Percentiles rank a stretch among this genome's conserved stretches.
Conservation (phyloP, 169 alveolate species). For the Plasmodium billcollinsi region DNA sequence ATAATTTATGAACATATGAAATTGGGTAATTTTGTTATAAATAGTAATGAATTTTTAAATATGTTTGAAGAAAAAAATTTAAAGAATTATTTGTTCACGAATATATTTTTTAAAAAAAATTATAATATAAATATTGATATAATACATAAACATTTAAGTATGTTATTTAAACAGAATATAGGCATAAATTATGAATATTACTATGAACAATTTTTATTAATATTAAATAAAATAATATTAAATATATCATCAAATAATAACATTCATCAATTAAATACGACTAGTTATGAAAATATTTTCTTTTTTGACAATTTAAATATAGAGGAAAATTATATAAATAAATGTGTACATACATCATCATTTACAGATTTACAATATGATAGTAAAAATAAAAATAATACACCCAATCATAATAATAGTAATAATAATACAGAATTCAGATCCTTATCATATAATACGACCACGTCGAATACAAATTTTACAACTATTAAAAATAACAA, state of each 20-base stretch:
- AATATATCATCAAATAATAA: neutral
- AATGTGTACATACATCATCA: neutral
- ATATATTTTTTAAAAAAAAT: constrained; percentile 20
- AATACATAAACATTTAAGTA: constrained; percentile 23
- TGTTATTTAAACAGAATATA: neutral
- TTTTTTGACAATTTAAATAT: neutral
- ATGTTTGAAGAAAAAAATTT: constrained; percentile 16
- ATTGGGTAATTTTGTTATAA: constrained; percentile 15
- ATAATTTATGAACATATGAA: constrained; percentile 41
- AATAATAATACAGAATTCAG: no score
- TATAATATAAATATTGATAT: constrained; percentile 22
- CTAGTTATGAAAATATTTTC: neutral
- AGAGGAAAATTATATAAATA: neutral
- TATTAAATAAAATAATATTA: constrained; percentile 7
- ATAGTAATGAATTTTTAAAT: constrained; percentile 10
- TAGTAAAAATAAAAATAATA: no score
- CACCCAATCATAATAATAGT: no score
- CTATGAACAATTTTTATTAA: constrained; percentile 6
- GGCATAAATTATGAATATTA: constrained; percentile 12
- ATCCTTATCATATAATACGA: no score
- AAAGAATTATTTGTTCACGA: constrained; percentile 4
- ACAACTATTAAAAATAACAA: no score
- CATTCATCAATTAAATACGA: neutral
- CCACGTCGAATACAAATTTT: no score
- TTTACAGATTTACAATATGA: neutral